A percentile compares a stretch with the other conserved stretches of the same genome.
phyloP scores from a whole-genome alignment of 208 protist species.

The Wallacemonas collosoma region DNA sequence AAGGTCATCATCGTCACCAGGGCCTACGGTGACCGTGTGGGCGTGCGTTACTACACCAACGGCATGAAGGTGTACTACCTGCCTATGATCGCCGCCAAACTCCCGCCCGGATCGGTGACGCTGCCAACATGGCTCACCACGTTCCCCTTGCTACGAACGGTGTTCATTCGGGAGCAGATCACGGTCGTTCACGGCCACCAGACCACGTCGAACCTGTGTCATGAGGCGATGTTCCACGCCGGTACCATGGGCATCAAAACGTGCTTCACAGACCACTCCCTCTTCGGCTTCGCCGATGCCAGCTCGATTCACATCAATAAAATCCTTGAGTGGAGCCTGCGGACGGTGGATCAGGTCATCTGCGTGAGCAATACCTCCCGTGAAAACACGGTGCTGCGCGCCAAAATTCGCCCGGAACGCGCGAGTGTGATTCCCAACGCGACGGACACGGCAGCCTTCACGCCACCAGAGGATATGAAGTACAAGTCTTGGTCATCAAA shows the following conservation, averaged over 20 bases:
- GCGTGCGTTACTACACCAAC: conserved; percentile 96
- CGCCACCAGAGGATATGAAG: conserved; percentile 88
- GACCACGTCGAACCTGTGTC: conserved; percentile 95
- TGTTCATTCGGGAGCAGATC: conserved; percentile 96
- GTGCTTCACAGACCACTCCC: conserved; percentile 98
- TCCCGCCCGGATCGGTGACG: conserved; percentile 89
- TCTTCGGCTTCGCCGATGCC: conserved; percentile 98
- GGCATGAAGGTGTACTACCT: conserved; percentile 99
- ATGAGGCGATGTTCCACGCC: conserved; percentile 96
- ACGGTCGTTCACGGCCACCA: conserved; percentile 98
- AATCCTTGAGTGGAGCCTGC: conserved; percentile 95
- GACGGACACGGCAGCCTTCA: conserved; percentile 92
- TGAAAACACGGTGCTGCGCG: conserved; percentile 97
- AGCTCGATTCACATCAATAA: conserved; percentile 97
- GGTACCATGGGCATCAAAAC: conserved; percentile 95
- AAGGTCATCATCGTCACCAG: conserved; percentile 97
- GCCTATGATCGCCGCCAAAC: conserved; percentile 90
- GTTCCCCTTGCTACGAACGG: conserved; percentile 93
- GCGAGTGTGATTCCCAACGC: conserved; percentile 99
- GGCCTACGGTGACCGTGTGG: conserved; percentile 92
- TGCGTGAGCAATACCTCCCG: conserved; percentile 98
- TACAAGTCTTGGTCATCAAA: conserved; percentile 90
- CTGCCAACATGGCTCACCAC: conserved; percentile 86
- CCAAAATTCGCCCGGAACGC: conserved; percentile 84
- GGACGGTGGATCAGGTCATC: conserved; percentile 96